A percentile compares a stretch with the other conserved stretches of the same genome.
Evolutionary conservation across 768 basidiomycete species (phyloP).

Genomic region (Auriculariales sp.): DNA sequence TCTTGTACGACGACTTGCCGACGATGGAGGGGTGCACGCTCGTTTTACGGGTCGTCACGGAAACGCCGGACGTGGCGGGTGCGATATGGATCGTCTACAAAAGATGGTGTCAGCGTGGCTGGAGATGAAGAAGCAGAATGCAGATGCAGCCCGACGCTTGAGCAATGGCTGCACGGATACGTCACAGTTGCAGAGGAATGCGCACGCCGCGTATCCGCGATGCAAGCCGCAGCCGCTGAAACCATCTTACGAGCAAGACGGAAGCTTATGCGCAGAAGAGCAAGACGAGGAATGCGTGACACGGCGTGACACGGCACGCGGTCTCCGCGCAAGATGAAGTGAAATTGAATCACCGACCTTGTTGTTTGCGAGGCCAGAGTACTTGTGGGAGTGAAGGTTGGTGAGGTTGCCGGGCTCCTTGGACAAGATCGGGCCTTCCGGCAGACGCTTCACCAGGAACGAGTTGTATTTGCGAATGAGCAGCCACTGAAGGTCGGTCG

Average conservation of each 20-base stretch:
- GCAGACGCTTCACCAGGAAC: conserved; percentile 65
- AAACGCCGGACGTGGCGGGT: conserved; percentile 32
- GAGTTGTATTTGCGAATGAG: conserved; percentile 77
- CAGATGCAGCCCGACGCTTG: no score
- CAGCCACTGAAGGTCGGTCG: conserved; percentile 86
- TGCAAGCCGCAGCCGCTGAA: no score
- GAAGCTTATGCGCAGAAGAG: no score
- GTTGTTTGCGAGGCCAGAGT: conserved; percentile 74
- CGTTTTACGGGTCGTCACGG: conserved; percentile 51
- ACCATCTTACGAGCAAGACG: no score
- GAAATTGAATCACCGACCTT: conserved; percentile 33
- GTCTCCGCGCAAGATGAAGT: neutral
- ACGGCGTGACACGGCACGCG: no score
- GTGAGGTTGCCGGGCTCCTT: conserved; percentile 78
- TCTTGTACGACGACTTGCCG: conserved; percentile 28
- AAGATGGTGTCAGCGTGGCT: neutral
- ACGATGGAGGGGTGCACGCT: conserved; percentile 41
- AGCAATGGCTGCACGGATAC: no score
- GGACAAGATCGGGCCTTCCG: conserved; percentile 67
- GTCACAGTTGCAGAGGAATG: no score
- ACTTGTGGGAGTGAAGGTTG: conserved; percentile 85
- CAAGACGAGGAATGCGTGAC: no score
- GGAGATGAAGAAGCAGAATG: no score
- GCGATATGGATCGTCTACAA: conserved; percentile 50
- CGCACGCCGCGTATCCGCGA: no score